phyloP scores from a whole-genome alignment of 371 early-diverging fungal species.

The Mucor plumbeus region DNA sequence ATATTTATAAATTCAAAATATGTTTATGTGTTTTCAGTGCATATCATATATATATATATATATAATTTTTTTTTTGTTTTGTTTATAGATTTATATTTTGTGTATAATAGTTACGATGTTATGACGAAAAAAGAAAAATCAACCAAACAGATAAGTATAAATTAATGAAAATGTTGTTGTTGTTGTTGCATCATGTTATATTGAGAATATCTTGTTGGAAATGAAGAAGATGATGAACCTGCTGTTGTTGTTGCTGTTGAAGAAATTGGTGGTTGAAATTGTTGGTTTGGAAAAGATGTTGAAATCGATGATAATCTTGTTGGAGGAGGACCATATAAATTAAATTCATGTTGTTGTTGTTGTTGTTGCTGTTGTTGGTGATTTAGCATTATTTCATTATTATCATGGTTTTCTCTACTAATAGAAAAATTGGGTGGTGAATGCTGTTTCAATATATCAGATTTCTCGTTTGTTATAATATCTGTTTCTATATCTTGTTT shows the following conservation, averaged over 20 bases:
- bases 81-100: slow-evolving; percentile 4
- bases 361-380: background rate
- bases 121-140: background rate
- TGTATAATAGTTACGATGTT: background rate
- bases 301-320: background rate
- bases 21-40: background rate
- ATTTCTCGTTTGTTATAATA: background rate
- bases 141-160: background rate
- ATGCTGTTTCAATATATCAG: background rate
- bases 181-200: slow-evolving; percentile 14
- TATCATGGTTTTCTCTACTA: background rate
- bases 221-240: background rate
- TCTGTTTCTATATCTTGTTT: background rate
- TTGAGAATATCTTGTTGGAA: slow-evolving; percentile 3
- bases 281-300: background rate
- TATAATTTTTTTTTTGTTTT: background rate
- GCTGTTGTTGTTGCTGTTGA: background rate
- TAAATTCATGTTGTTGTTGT: background rate
- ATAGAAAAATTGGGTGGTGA: background rate
- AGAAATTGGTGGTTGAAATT: background rate
- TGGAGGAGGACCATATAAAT: background rate
- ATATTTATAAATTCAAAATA: background rate
- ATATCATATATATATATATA: background rate
- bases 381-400: background rate
- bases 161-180: slow-evolving; percentile 13